phyloP scores from a whole-genome alignment of 2,329 filamentous ascomycete species.

The Cercospora sp. region DNA sequence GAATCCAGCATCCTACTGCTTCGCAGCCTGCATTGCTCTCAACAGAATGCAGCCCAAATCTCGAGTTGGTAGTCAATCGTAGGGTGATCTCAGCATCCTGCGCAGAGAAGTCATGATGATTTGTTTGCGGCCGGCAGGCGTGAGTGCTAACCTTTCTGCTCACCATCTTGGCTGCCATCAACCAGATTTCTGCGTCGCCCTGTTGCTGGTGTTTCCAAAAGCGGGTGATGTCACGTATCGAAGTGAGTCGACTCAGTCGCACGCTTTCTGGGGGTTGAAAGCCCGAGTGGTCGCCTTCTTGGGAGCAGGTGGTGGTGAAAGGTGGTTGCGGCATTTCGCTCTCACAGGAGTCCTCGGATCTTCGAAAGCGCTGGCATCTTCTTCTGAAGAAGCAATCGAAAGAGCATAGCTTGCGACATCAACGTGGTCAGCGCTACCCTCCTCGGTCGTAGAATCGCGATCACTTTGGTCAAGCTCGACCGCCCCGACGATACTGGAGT shows the following conservation, averaged over 20 bases:
- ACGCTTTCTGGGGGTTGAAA: neutral
- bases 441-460: neutral
- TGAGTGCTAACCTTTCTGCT: neutral
- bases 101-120: neutral
- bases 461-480: conserved; percentile 7
- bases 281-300: neutral
- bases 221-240: neutral
- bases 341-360: neutral
- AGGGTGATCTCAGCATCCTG: neutral
- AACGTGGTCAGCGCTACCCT: neutral
- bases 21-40: neutral
- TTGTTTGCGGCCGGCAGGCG: neutral
- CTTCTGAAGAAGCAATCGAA: neutral
- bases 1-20: neutral
- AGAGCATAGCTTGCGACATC: conserved; percentile 1
- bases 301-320: neutral
- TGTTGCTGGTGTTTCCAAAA: neutral
- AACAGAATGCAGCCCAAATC: neutral
- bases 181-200: neutral
- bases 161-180: neutral
- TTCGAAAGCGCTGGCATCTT: neutral
- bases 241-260: neutral
- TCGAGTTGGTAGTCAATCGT: neutral
- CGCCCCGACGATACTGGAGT: neutral
- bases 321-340: neutral